These are phyloP conservation scores for Xenoacremonium recifei DNA, from an alignment of 2,329 filamentous ascomycete species.

Conservation along the genomic window DNA sequence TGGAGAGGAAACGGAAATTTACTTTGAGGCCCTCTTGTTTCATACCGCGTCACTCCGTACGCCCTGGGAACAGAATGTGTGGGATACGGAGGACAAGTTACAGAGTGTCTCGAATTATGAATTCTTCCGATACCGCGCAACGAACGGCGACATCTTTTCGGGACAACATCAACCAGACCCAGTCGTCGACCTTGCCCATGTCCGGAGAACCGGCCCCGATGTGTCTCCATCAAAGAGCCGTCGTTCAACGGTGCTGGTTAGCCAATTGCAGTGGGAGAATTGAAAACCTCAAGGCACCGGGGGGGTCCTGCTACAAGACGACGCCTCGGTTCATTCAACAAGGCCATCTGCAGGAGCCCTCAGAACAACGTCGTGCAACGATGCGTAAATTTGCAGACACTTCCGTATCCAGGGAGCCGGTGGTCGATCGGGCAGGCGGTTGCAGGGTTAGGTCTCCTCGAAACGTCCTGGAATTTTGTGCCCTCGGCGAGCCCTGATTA, in stretches of 20 bases:
- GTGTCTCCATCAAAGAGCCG: neutral
- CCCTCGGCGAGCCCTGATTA: too few relatives aligned
- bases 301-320: conserved; percentile 6
- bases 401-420: neutral
- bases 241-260: too few relatives aligned
- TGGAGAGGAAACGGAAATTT: too few relatives aligned
- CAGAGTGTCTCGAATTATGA: too few relatives aligned
- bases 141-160: neutral
- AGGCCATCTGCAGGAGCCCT: neutral
- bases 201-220: conserved; percentile 5
- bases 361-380: too few relatives aligned
- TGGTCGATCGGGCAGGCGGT: neutral
- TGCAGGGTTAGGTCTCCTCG: too few relatives aligned
- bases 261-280: conserved; percentile 10
- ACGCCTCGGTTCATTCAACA: neutral
- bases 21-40: too few relatives aligned
- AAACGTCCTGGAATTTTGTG: too few relatives aligned
- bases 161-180: conserved; percentile 4
- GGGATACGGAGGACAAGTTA: too few relatives aligned
- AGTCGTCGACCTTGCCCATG: conserved; percentile 3
- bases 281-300: conserved; percentile 11
- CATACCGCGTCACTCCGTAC: too few relatives aligned
- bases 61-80: too few relatives aligned
- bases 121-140: too few relatives aligned
- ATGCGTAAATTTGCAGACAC: neutral